A percentile compares a stretch with the other conserved stretches of the same genome.
phyloP scores from a whole-genome alignment of 257 asterid genomes.

The Nicotiana obtusifolia region DNA sequence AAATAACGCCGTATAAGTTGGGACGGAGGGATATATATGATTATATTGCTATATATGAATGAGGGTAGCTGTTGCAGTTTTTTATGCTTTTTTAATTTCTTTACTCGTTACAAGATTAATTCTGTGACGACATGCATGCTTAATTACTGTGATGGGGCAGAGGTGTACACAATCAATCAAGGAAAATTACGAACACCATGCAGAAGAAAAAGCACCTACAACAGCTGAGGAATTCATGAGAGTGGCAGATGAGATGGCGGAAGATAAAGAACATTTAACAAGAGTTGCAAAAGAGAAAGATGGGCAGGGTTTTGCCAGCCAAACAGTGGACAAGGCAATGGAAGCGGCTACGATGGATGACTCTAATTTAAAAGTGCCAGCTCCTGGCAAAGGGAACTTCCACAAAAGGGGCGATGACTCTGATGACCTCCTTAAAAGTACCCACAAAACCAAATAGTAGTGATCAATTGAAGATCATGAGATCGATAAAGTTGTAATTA shows the following conservation, averaged over 20 bases:
- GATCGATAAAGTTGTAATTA: too few species aligned
- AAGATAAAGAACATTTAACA: background rate
- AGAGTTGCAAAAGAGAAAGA: constrained; percentile 14
- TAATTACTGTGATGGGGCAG: background rate
- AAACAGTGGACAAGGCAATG: constrained; percentile 6
- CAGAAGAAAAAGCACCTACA: constrained; percentile 22
- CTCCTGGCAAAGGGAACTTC: background rate
- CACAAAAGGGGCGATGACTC: background rate
- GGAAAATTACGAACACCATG: background rate
- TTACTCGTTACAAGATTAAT: background rate
- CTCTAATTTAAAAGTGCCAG: constrained; percentile 8
- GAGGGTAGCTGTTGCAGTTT: too few species aligned
- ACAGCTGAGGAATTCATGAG: constrained; percentile 22
- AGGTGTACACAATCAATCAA: background rate
- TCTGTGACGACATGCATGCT: too few species aligned
- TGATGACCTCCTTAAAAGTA: background rate
- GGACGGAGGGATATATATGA: too few species aligned
- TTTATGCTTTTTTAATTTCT: too few species aligned
- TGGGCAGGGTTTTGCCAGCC: constrained; percentile 10
- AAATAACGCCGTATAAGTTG: too few species aligned
- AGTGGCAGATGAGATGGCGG: constrained; percentile 20
- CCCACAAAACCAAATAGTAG: background rate
- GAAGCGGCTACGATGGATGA: background rate
- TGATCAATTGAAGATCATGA: too few species aligned
- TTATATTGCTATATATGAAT: too few species aligned